Conservation (phyloP, 352 stramenopile genomes). For the Poterioochromonas sp. region DNA sequence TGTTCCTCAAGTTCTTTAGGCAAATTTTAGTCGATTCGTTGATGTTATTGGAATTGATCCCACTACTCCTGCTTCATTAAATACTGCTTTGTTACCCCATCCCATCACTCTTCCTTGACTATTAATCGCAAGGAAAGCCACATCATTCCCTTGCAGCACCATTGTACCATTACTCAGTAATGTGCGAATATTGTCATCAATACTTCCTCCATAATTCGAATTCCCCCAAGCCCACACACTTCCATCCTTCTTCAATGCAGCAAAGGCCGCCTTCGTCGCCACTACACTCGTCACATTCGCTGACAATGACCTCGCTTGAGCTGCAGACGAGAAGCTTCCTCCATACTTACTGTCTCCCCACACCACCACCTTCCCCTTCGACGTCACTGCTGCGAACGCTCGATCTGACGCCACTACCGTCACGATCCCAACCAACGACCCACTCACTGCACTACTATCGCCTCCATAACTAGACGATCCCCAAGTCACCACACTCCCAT, state of each 20-base stretch:
- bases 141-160: background rate
- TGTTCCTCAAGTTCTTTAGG: constrained; percentile 4
- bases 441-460: background rate
- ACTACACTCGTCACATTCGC: constrained; percentile 13
- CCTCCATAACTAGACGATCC: constrained; percentile 3
- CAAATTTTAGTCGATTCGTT: constrained; percentile 5
- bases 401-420: background rate
- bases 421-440: background rate
- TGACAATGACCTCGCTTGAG: background rate
- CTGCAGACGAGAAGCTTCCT: background rate
- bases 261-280: constrained; percentile 3
- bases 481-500: background rate
- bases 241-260: background rate
- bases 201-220: constrained; percentile 16
- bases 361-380: background rate
- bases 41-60: constrained; percentile 14
- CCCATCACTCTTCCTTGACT: constrained; percentile 8
- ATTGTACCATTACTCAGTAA: background rate
- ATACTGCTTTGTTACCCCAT: constrained; percentile 15
- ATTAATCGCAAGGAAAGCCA: constrained; percentile 14
- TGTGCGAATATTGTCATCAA: background rate
- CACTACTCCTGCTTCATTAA: constrained; percentile 13
- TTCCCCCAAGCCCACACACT: background rate
- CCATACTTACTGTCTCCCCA: constrained; percentile 20
- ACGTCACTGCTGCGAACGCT: background rate